Evolutionary conservation across 1,284 basidiomycete genomes (phyloP).

Genomic region (Athelia sp.): DNA sequence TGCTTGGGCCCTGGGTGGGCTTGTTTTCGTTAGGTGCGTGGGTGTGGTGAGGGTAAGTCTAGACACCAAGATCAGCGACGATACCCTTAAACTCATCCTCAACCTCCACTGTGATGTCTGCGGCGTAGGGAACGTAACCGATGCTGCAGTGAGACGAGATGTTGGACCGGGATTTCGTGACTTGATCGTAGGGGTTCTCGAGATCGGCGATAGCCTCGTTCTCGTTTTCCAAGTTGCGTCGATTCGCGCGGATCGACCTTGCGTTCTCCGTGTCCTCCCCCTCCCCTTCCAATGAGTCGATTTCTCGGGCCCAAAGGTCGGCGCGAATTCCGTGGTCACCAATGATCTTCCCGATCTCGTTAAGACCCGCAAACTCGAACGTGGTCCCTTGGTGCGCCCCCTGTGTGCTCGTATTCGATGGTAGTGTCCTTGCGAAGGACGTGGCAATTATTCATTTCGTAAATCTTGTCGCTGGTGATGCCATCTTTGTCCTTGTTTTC

Average conservation of each 20-base stretch:
- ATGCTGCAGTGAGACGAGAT: no score
- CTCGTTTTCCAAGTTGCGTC: no score
- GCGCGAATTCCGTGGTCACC: slow-evolving; percentile 1
- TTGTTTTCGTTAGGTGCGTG: slow-evolving; percentile 8
- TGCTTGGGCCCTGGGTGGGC: slow-evolving; percentile 11
- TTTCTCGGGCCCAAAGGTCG: slow-evolving; percentile 5
- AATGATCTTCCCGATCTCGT: slow-evolving; percentile 11
- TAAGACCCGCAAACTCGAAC: slow-evolving; percentile 11
- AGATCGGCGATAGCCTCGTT: no score
- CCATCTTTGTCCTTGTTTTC: slow-evolving; percentile 10
- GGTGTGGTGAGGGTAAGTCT: not conserved
- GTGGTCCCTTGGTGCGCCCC: slow-evolving; percentile 6
- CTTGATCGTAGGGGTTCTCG: no score
- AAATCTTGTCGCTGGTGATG: slow-evolving; percentile 13
- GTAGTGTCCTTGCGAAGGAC: slow-evolving; percentile 13
- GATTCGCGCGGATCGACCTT: no score
- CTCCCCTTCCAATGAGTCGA: slow-evolving; percentile 5
- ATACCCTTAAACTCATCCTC: slow-evolving; percentile 4
- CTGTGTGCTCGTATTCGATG: slow-evolving; percentile 9
- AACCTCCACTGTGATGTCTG: slow-evolving; percentile 24
- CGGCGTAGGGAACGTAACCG: slow-evolving; percentile 8
- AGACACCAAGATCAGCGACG: no score
- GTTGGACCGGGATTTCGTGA: no score
- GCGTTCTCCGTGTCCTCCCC: not conserved
- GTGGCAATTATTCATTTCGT: slow-evolving; percentile 14